These are phyloP conservation scores for Iodosphaeria phyllophila DNA, from an alignment of 2,329 filamentous ascomycete genomes.

Conservation along the genomic window DNA sequence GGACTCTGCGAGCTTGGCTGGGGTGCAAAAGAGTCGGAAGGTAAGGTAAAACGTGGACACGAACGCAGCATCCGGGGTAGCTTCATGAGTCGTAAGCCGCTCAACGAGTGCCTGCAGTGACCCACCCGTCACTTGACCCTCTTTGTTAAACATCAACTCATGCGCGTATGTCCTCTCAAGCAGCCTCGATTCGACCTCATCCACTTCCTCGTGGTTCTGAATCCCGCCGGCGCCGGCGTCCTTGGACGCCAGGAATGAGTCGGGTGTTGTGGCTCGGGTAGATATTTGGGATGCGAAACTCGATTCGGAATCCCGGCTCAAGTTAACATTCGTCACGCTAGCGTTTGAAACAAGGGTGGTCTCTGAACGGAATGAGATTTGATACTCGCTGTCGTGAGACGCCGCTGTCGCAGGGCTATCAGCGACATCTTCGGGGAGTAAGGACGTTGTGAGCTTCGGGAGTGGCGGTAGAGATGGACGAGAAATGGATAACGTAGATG, in stretches of 20 bases:
- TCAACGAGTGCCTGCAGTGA: conserved; percentile 85
- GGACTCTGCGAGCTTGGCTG: conserved; percentile 56
- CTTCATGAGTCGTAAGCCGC: conserved; percentile 79
- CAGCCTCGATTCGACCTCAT: conserved; percentile 67
- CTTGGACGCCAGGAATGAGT: conserved; percentile 36
- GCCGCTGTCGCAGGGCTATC: conserved; percentile 27
- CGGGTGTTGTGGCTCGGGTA: conserved; percentile 76
- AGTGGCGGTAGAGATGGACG: conserved; percentile 33
- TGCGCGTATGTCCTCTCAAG: conserved; percentile 84
- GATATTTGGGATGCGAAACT: conserved; percentile 69
- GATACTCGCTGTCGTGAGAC: conserved; percentile 30
- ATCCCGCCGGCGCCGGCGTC: conserved; percentile 45
- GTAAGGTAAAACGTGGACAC: conserved; percentile 93
- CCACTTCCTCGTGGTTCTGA: conserved; percentile 64
- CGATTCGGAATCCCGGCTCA: conserved; percentile 64
- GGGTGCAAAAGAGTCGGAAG: conserved; percentile 81
- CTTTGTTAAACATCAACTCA: conserved; percentile 84
- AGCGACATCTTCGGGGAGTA: conserved; percentile 26
- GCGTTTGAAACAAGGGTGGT: conserved; percentile 58
- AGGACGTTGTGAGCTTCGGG: conserved; percentile 34
- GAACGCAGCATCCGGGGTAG: conserved; percentile 79
- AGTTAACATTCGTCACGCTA: conserved; percentile 61
- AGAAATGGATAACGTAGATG: conserved; percentile 27
- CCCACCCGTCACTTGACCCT: conserved; percentile 85
- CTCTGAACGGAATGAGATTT: conserved; percentile 37